These are phyloP conservation scores for Pseudomonodictys pantanalensis DNA, from an alignment of 495 filamentous ascomycete genomes.

Conservation along the genomic window DNA sequence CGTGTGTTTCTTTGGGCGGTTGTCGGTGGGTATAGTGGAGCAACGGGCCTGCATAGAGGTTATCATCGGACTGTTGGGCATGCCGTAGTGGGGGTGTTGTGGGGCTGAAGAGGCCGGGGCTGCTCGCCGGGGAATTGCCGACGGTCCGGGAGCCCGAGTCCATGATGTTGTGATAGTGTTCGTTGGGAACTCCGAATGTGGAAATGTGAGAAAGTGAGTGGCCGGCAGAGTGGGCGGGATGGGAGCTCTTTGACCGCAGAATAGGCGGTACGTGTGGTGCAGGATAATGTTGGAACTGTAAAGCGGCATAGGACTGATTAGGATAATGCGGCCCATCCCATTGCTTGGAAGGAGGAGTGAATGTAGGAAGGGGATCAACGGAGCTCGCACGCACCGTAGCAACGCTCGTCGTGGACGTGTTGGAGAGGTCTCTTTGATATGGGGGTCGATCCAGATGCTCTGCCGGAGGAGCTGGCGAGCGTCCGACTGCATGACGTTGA, in stretches of 20 bases:
- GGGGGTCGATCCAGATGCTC: slow-evolving; percentile 26
- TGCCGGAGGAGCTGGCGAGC: neutral
- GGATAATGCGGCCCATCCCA: slow-evolving; percentile 40
- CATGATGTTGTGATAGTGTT: slow-evolving; percentile 23
- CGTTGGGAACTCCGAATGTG: slow-evolving; percentile 28
- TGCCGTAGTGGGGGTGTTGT: slow-evolving; percentile 28
- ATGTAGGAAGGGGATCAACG: slow-evolving; percentile 12
- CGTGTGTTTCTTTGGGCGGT: slow-evolving; percentile 62
- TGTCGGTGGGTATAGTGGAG: slow-evolving; percentile 44
- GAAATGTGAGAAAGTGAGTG: slow-evolving; percentile 29
- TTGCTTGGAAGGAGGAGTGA: slow-evolving; percentile 12
- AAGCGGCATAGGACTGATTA: slow-evolving; percentile 45
- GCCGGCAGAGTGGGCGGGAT: slow-evolving; percentile 35
- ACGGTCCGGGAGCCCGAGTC: slow-evolving; percentile 41
- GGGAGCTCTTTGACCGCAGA: slow-evolving; percentile 38
- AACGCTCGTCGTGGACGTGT: slow-evolving; percentile 35
- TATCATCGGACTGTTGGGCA: slow-evolving; percentile 30
- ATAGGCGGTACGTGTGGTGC: slow-evolving; percentile 31
- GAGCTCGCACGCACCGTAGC: slow-evolving; percentile 33
- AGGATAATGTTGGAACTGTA: slow-evolving; percentile 44
- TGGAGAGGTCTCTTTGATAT: slow-evolving; percentile 34
- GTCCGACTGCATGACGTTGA: no score
- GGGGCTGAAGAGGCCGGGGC: slow-evolving; percentile 43
- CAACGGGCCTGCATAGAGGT: slow-evolving; percentile 44
- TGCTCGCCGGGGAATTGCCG: slow-evolving; percentile 43